These are phyloP conservation scores for Posidonia oceanica DNA, from an alignment of 116 monocot species.

Conservation along the genomic window DNA sequence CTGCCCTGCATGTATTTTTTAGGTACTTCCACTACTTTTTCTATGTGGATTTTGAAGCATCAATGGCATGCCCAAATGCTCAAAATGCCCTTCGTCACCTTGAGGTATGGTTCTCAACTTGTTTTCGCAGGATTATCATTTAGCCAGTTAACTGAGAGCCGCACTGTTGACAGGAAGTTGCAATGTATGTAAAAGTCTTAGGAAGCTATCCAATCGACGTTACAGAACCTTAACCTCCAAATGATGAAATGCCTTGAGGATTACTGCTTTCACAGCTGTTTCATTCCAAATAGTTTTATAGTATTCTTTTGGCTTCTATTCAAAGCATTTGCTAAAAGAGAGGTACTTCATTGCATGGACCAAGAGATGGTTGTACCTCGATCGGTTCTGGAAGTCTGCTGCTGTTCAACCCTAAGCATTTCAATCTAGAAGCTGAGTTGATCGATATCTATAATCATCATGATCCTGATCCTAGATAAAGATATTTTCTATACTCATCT, in stretches of 20 bases:
- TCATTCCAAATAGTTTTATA: neutral
- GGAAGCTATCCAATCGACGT: constrained; percentile 25
- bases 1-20: neutral
- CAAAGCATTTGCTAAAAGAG: neutral
- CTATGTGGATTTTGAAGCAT: constrained; percentile 95
- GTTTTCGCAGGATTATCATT: neutral
- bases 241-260: neutral
- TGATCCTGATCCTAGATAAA: too few species aligned
- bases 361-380: neutral
- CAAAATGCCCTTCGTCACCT: constrained; percentile 82
- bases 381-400: too few species aligned
- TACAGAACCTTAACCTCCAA: neutral
- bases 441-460: too few species aligned
- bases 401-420: too few species aligned
- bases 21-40: constrained; percentile 93
- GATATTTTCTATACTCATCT: too few species aligned
- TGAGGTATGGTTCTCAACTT: constrained; percentile 29
- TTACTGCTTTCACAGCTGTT: neutral
- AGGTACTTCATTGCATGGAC: neutral
- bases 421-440: too few species aligned
- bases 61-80: constrained; percentile 80
- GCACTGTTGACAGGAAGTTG: constrained; percentile 12
- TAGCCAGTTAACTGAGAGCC: neutral
- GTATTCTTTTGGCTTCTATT: neutral
- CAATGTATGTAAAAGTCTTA: constrained; percentile 16